Evolutionary conservation across 345 rosid species (phyloP).

Genomic region (Atalantia buxifolia): DNA sequence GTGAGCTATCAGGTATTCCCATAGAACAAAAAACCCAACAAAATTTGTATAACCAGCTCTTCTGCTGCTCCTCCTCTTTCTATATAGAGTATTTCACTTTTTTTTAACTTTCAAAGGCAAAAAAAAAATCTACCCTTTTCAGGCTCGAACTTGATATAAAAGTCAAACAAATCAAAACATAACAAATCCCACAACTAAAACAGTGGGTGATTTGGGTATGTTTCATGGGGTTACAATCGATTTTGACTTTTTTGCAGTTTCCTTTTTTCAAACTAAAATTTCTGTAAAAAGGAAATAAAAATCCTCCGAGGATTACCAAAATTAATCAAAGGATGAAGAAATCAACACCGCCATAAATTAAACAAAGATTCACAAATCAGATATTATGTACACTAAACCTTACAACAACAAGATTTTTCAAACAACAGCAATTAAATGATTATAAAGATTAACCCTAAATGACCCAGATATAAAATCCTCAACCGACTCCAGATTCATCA

Average conservation of each 20-base stretch:
- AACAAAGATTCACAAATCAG: slow-evolving; percentile 16
- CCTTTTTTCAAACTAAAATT: background rate
- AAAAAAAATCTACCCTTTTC: slow-evolving; percentile 20
- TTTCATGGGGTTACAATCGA: slow-evolving; percentile 20
- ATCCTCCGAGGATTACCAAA: slow-evolving; percentile 46
- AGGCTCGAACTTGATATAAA: slow-evolving; percentile 10
- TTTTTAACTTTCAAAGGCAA: background rate
- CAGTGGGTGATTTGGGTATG: slow-evolving; percentile 37
- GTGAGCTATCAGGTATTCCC: slow-evolving; percentile 74
- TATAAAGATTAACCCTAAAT: background rate
- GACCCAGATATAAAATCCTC: slow-evolving; percentile 1
- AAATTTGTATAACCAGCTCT: slow-evolving; percentile 26
- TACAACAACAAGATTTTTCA: slow-evolving; percentile 5
- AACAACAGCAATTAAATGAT: background rate
- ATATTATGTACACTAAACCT: slow-evolving; percentile 37
- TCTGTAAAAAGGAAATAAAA: slow-evolving; percentile 19
- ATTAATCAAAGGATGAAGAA: slow-evolving; percentile 34
- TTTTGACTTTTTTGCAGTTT: slow-evolving; percentile 7
- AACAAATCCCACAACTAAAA: slow-evolving; percentile 58
- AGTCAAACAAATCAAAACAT: background rate
- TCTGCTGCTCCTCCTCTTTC: slow-evolving; percentile 16
- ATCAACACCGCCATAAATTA: slow-evolving; percentile 12
- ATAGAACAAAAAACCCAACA: slow-evolving; percentile 45
- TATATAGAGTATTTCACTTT: slow-evolving; percentile 14
- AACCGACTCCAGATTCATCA: slow-evolving; percentile 44